A percentile compares a stretch with the other conserved stretches of the same genome.
Conservation (phyloP, 768 basidiomycete genomes). For the Mycena maculata region DNA sequence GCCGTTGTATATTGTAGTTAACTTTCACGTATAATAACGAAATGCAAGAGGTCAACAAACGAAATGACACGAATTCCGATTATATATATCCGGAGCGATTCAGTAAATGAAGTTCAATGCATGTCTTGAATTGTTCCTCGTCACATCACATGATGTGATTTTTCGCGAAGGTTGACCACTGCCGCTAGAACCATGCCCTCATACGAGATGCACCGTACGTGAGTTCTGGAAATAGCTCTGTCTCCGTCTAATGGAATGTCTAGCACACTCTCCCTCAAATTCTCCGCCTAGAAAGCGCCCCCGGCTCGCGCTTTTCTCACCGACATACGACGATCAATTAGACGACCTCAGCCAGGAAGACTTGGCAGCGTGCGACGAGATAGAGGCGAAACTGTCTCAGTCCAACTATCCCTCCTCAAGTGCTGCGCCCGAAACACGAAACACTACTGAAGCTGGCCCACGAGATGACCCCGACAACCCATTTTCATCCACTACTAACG, state of each 20-base stretch:
- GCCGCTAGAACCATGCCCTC: neutral
- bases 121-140: no score
- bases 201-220: conserved; percentile 26
- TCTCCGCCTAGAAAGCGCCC: conserved; percentile 69
- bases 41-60: no score
- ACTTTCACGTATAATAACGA: neutral
- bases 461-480: conserved; percentile 58
- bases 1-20: no score
- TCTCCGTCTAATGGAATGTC: conserved; percentile 29
- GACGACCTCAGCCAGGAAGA: conserved; percentile 66
- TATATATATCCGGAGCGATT: no score
- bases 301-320: conserved; percentile 65
- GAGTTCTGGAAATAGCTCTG: neutral
- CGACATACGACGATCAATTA: conserved; percentile 69
- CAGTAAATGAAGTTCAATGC: no score
- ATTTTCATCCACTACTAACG: conserved; percentile 40
- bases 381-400: conserved; percentile 61
- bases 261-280: conserved; percentile 44
- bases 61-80: no score
- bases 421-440: conserved; percentile 12
- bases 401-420: conserved; percentile 22
- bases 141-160: conserved; percentile 14
- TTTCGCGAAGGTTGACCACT: conserved; percentile 2
- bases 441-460: conserved; percentile 25
- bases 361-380: conserved; percentile 63